Evolutionary conservation across 495 filamentous ascomycete species (phyloP).

Genomic region (Penicillium goetzii): DNA sequence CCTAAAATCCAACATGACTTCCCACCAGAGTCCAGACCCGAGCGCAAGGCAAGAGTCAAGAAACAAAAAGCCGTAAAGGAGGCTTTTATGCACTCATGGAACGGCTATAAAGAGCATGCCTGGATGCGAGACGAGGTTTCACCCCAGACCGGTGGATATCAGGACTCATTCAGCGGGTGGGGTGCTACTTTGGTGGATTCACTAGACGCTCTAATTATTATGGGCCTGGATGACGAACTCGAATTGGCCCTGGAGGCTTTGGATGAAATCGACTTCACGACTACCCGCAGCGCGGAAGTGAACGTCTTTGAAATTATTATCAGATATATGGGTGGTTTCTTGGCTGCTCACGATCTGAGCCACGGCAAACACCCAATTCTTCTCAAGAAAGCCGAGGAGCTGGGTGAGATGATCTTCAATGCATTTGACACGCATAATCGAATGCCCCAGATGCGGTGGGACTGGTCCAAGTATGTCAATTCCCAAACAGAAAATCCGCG

Average conservation of each 20-base stretch:
- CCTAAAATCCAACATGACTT: slow-evolving; percentile 59
- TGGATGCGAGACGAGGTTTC: slow-evolving; percentile 80
- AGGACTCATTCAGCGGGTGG: slow-evolving; percentile 64
- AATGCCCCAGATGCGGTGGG: slow-evolving; percentile 74
- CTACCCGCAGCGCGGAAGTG: slow-evolving; percentile 55
- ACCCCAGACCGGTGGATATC: slow-evolving; percentile 60
- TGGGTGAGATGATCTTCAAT: slow-evolving; percentile 85
- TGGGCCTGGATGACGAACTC: slow-evolving; percentile 64
- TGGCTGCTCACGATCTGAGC: slow-evolving; percentile 83
- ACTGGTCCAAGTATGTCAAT: slow-evolving; percentile 47
- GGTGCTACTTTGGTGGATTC: slow-evolving; percentile 63
- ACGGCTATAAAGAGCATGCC: slow-evolving; percentile 73
- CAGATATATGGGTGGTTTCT: slow-evolving; percentile 80
- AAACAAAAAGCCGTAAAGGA: slow-evolving; percentile 63
- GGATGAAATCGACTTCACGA: slow-evolving; percentile 58
- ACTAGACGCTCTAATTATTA: slow-evolving; percentile 66
- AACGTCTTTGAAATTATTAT: slow-evolving; percentile 90
- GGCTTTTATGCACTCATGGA: slow-evolving; percentile 73
- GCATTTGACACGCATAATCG: slow-evolving; percentile 95
- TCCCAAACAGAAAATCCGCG: background rate
- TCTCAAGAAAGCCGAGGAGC: slow-evolving; percentile 81
- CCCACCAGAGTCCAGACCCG: slow-evolving; percentile 42
- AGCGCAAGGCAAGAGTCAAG: slow-evolving; percentile 43
- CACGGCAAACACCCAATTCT: slow-evolving; percentile 66
- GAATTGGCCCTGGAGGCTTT: slow-evolving; percentile 59